Percentiles rank a stretch among this genome's conserved stretches.
Conservation (phyloP, 2,329 filamentous ascomycete genomes). For the Epichloe aotearoae region DNA sequence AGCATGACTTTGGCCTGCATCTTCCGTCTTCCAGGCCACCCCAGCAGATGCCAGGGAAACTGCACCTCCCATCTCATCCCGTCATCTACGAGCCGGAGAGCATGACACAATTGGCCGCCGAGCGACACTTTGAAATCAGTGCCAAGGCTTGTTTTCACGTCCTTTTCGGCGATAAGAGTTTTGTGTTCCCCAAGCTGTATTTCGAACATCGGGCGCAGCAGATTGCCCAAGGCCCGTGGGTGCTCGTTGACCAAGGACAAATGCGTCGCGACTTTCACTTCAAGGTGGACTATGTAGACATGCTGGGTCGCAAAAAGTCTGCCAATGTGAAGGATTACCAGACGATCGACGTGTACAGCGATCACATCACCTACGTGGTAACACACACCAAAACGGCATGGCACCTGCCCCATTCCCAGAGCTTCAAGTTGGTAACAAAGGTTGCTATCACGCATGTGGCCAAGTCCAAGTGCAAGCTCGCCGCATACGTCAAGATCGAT, state of each 20-base stretch:
- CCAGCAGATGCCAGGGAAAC: slow-evolving; percentile 44
- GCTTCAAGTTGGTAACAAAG: slow-evolving; percentile 76
- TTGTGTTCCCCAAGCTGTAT: slow-evolving; percentile 84
- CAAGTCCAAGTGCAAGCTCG: slow-evolving; percentile 85
- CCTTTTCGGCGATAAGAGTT: slow-evolving; percentile 90
- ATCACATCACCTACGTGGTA: slow-evolving; percentile 58
- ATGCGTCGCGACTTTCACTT: slow-evolving; percentile 73
- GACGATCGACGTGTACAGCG: slow-evolving; percentile 68
- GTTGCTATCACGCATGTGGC: slow-evolving; percentile 87
- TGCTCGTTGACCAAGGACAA: slow-evolving; percentile 51
- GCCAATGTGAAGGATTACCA: slow-evolving; percentile 68
- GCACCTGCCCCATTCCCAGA: slow-evolving; percentile 71
- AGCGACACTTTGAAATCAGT: slow-evolving; percentile 78
- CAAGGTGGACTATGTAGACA: slow-evolving; percentile 53
- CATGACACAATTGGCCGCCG: slow-evolving; percentile 61
- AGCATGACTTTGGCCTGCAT: slow-evolving; percentile 22
- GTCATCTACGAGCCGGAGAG: slow-evolving; percentile 75
- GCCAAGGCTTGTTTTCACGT: slow-evolving; percentile 94
- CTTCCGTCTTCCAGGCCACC: slow-evolving; percentile 21
- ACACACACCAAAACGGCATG: slow-evolving; percentile 53
- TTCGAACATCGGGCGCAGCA: slow-evolving; percentile 66
- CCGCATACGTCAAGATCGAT: slow-evolving; percentile 75
- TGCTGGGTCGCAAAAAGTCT: slow-evolving; percentile 48
- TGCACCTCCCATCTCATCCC: slow-evolving; percentile 69
- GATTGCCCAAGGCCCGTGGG: slow-evolving; percentile 81